Conservation (phyloP, 352 stramenopile genomes). For the Pythium phragmiticola region DNA sequence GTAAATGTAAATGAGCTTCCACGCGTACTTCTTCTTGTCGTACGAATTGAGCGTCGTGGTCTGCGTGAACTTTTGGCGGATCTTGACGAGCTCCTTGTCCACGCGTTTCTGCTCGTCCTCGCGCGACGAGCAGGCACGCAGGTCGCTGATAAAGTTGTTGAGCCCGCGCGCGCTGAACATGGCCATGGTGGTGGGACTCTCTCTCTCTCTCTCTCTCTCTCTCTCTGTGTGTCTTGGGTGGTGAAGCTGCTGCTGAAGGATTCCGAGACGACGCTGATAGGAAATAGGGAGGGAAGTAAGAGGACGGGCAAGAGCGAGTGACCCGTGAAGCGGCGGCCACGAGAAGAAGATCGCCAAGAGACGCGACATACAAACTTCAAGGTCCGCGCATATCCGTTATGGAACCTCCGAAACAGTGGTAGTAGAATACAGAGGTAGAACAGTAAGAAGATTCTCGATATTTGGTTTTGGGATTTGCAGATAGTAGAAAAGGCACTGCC, state of each 20-base stretch:
- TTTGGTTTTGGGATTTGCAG: too few relatives aligned
- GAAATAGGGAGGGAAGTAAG: background rate
- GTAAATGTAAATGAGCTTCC: constrained; percentile 99
- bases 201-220: background rate
- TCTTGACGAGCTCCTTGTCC: constrained; percentile 98
- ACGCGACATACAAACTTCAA: constrained; percentile 16
- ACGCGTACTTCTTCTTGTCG: constrained; percentile 99
- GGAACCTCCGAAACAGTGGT: too few relatives aligned
- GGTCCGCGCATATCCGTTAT: background rate
- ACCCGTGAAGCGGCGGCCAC: background rate
- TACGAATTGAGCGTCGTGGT: constrained; percentile 89
- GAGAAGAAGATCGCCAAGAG: constrained; percentile 6
- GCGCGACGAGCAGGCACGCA: constrained; percentile 71
- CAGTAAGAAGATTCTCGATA: too few relatives aligned
- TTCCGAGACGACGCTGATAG: too few relatives aligned
- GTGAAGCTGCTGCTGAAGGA: background rate
- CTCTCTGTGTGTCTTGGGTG: background rate
- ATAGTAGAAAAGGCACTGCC: too few relatives aligned
- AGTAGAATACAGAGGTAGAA: too few relatives aligned
- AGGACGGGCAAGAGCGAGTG: background rate
- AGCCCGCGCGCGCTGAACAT: constrained; percentile 78
- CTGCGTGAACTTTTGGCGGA: constrained; percentile 96
- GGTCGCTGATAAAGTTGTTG: constrained; percentile 86
- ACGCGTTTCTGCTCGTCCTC: constrained; percentile 95
- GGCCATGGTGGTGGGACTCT: constrained; percentile 40